Conservation (phyloP, 1,139 yeast species). For the Nakaseomyces delphensis region DNA sequence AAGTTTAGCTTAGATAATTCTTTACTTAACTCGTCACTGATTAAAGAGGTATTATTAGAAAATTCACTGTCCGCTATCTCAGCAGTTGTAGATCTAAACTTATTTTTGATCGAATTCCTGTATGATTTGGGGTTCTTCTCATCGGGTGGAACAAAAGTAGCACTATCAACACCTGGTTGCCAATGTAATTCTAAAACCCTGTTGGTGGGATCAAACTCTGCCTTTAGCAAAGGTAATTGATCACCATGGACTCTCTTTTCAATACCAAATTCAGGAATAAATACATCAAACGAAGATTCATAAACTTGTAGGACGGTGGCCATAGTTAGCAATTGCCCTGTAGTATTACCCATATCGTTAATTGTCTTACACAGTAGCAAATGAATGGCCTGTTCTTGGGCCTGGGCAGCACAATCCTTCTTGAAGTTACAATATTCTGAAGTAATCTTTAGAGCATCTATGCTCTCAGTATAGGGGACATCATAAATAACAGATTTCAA, state of each 20-base stretch:
- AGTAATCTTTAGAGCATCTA: constrained; percentile 66
- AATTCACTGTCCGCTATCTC: constrained; percentile 50
- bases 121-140: constrained; percentile 70
- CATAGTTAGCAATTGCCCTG: constrained; percentile 76
- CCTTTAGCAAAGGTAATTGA: constrained; percentile 84
- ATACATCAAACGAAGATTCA: constrained; percentile 91
- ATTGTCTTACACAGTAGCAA: constrained; percentile 76
- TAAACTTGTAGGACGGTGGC: constrained; percentile 89
- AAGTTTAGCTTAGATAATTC: constrained; percentile 46
- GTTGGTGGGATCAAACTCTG: constrained; percentile 71
- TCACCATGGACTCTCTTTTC: constrained; percentile 98
- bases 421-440: constrained; percentile 93
- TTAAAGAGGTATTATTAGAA: constrained; percentile 17
- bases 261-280: constrained; percentile 89
- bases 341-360: constrained; percentile 62
- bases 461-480: constrained; percentile 40
- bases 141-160: constrained; percentile 83
- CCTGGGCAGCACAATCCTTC: constrained; percentile 86
- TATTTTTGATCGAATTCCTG: constrained; percentile 68
- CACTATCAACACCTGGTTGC: constrained; percentile 88
- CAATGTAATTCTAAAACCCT: constrained; percentile 76
- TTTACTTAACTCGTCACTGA: constrained; percentile 38
- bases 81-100: constrained; percentile 62
- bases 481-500: constrained; percentile 54
- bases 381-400: constrained; percentile 93